Percentiles rank a stretch among this genome's conserved stretches.
phyloP scores from a whole-genome alignment of 305 asterid genomes.

The Striga hermonthica region DNA sequence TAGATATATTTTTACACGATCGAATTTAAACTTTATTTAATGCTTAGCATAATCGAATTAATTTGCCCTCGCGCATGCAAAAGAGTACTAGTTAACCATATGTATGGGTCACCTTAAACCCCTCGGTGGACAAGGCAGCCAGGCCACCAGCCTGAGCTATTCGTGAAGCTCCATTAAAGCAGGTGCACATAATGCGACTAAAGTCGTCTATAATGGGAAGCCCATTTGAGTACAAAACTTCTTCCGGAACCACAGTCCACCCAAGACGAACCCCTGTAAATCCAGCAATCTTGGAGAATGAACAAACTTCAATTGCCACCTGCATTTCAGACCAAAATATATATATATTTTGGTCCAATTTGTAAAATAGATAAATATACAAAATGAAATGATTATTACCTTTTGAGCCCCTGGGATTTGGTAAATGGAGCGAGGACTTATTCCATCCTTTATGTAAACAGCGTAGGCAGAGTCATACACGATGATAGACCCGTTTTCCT shows the following conservation, averaged over 20 bases:
- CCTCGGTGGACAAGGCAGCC: constrained; percentile 65
- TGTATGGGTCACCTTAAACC: constrained; percentile 49
- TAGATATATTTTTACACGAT: too few relatives aligned
- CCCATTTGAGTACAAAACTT: constrained; percentile 61
- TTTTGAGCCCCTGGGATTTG: constrained; percentile 85
- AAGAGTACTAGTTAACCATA: too few relatives aligned
- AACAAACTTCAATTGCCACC: constrained; percentile 91
- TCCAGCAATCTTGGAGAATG: constrained; percentile 86
- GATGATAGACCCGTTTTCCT: constrained; percentile 71
- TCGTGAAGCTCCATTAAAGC: constrained; percentile 85
- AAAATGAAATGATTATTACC: constrained; percentile 34
- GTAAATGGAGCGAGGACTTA: constrained; percentile 76
- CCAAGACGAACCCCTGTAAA: constrained; percentile 95
- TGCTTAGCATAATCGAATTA: too few relatives aligned
- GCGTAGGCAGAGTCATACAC: constrained; percentile 79
- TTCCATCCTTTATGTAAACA: constrained; percentile 55
- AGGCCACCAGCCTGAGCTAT: constrained; percentile 89
- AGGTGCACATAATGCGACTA: constrained; percentile 68
- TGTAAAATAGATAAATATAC: background rate
- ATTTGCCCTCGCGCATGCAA: too few relatives aligned
- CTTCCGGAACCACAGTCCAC: constrained; percentile 89
- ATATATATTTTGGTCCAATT: background rate
- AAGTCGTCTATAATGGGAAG: constrained; percentile 68
- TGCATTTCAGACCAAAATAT: constrained; percentile 25
- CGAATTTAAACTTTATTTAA: too few relatives aligned